phyloP scores from a whole-genome alignment of 2,329 filamentous ascomycete species.

The Coniochaeta hoffmannii region DNA sequence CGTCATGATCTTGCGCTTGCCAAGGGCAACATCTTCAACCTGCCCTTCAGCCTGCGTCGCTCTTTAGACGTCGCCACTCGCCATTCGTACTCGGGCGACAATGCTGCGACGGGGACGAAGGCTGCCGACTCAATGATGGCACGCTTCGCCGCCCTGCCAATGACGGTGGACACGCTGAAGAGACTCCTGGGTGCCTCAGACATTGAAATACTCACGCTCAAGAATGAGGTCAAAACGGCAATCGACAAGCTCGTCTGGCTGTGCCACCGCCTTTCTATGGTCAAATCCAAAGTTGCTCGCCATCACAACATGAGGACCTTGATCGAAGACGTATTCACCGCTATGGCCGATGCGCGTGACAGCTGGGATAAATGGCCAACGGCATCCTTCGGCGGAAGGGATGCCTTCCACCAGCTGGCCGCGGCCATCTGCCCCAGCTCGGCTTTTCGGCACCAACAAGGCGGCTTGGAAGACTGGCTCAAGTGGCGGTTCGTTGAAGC shows the following conservation, averaged over 20 bases:
- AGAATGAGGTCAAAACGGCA: background rate
- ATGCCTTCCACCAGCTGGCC: background rate
- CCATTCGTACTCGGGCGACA: background rate
- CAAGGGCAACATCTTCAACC: background rate
- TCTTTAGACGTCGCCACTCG: background rate
- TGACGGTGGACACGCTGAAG: background rate
- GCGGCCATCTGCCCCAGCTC: background rate
- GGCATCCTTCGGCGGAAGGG: background rate
- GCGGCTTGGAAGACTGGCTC: background rate
- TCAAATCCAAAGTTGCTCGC: background rate
- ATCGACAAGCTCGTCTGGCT: background rate
- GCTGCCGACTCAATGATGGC: background rate
- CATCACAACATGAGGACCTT: background rate
- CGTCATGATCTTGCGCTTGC: background rate
- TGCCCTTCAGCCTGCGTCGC: background rate
- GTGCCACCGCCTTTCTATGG: background rate
- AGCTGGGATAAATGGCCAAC: background rate
- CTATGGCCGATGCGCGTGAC: background rate
- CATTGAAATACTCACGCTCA: background rate
- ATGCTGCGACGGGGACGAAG: background rate
- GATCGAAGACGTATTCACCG: background rate
- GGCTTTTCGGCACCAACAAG: background rate
- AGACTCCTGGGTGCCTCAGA: background rate
- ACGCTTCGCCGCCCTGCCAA: background rate
- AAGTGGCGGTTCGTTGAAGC: background rate